phyloP scores from a whole-genome alignment of 73 alveolate genomes.

The Halteria grandinella region DNA sequence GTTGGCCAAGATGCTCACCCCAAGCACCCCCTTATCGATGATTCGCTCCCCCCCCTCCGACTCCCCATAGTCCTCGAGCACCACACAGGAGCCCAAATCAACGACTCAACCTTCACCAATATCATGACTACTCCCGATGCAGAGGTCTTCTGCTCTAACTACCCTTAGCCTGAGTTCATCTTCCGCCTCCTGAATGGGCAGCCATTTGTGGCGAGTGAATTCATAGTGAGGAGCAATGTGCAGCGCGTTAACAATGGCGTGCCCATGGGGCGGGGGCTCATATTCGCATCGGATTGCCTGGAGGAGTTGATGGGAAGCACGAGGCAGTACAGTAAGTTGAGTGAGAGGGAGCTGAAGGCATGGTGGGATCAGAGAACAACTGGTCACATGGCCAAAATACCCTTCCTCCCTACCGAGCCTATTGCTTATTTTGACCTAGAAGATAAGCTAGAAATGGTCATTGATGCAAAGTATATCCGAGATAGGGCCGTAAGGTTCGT shows the following conservation, averaged over 20 bases:
- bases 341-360: constrained; percentile 5
- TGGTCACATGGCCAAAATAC: not conserved
- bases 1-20: too few species aligned
- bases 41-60: too few species aligned
- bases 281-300: constrained; percentile 39
- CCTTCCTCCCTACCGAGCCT: constrained; percentile 49
- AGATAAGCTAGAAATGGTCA: constrained; percentile 18
- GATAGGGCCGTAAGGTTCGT: constrained; percentile 15
- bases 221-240: constrained; percentile 39
- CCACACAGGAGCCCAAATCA: constrained; percentile 34
- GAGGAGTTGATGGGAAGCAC: constrained; percentile 42
- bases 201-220: constrained; percentile 17
- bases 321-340: constrained; percentile 16
- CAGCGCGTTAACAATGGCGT: constrained; percentile 47
- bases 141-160: constrained; percentile 50
- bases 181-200: constrained; percentile 10
- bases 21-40: too few species aligned
- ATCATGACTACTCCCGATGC: constrained; percentile 30
- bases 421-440: constrained; percentile 52
- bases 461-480: not conserved
- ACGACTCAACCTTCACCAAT: constrained; percentile 23
- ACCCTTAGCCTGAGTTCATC: constrained; percentile 54
- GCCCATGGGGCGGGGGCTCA: constrained; percentile 52
- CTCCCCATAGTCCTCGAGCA: constrained; percentile 45
- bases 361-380: constrained; percentile 48